Conservation (phyloP, 352 stramenopile species). For the Aphanomyces invadans region DNA sequence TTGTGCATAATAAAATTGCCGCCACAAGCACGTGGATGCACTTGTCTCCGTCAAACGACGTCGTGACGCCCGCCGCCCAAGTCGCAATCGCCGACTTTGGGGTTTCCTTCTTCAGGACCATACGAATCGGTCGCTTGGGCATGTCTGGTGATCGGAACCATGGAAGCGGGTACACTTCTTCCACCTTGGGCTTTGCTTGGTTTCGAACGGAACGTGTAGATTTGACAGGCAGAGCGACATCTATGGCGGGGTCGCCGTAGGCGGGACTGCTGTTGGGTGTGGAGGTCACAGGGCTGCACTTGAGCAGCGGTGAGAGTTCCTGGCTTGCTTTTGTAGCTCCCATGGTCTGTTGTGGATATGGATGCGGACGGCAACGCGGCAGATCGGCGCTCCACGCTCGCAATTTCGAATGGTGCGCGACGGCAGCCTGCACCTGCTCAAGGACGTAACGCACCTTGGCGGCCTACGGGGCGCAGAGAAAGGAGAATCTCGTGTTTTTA, state of each 20-base stretch:
- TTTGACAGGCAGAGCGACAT: not conserved
- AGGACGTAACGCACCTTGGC: not conserved
- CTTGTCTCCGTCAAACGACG: conserved; percentile 11
- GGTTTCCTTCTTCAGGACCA: conserved; percentile 15
- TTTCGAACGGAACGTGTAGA: not conserved
- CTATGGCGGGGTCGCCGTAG: not conserved
- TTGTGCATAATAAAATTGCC: conserved; percentile 17
- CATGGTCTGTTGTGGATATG: not conserved
- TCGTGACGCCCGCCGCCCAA: not conserved
- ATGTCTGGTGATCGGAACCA: conserved; percentile 68
- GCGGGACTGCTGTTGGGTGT: not conserved
- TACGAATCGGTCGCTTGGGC: conserved; percentile 9
- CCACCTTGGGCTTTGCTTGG: conserved; percentile 29
- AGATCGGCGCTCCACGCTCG: not conserved
- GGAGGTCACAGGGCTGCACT: conserved; percentile 1
- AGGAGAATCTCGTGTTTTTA: not conserved
- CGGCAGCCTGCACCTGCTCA: not conserved
- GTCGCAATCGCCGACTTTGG: not conserved
- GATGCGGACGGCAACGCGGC: not conserved
- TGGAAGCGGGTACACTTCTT: conserved; percentile 64
- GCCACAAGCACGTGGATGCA: conserved; percentile 19
- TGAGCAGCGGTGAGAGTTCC: not conserved
- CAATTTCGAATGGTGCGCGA: conserved; percentile 15
- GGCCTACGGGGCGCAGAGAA: not conserved
- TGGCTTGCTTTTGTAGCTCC: not conserved